These are phyloP conservation scores for Zopfia rhizophila DNA, from an alignment of 2,329 filamentous ascomycete genomes.

Conservation along the genomic window DNA sequence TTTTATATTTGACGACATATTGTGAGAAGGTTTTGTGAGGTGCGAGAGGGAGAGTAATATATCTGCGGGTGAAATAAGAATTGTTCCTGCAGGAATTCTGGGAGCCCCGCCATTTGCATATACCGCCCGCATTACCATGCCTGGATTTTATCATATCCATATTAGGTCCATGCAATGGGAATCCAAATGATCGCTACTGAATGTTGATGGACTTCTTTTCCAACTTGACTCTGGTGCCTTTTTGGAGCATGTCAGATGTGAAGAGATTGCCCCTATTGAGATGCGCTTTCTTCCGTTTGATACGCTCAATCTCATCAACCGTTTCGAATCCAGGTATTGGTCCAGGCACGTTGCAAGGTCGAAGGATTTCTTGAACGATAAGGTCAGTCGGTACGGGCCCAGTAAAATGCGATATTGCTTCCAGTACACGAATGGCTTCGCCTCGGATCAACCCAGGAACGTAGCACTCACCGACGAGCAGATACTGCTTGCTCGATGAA, in stretches of 20 bases:
- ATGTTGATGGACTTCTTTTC: constrained; percentile 4
- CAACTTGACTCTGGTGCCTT: not conserved
- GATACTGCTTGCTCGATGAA: constrained; percentile 1
- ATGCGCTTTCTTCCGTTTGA: not conserved
- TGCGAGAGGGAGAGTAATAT: not conserved
- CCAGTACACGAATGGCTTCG: constrained; percentile 7
- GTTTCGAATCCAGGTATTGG: no score
- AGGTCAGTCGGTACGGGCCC: constrained; percentile 1
- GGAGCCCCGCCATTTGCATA: no score
- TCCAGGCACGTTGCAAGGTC: constrained; percentile 1
- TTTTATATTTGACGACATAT: constrained; percentile 1
- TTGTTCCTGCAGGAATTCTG: no score
- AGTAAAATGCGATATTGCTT: not conserved
- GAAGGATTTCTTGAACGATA: constrained; percentile 2
- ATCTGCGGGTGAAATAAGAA: constrained; percentile 4
- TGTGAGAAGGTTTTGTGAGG: not conserved
- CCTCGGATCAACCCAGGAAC: constrained; percentile 15
- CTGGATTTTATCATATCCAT: constrained; percentile 1
- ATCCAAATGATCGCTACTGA: not conserved
- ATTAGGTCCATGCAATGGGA: not conserved
- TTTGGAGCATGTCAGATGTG: not conserved
- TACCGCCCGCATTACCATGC: constrained; percentile 3
- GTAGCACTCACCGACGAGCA: constrained; percentile 19
- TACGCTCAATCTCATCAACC: not conserved
- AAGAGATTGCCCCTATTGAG: not conserved